phyloP scores from a whole-genome alignment of 371 early-diverging fungal genomes.

The Parasitella parasitica region DNA sequence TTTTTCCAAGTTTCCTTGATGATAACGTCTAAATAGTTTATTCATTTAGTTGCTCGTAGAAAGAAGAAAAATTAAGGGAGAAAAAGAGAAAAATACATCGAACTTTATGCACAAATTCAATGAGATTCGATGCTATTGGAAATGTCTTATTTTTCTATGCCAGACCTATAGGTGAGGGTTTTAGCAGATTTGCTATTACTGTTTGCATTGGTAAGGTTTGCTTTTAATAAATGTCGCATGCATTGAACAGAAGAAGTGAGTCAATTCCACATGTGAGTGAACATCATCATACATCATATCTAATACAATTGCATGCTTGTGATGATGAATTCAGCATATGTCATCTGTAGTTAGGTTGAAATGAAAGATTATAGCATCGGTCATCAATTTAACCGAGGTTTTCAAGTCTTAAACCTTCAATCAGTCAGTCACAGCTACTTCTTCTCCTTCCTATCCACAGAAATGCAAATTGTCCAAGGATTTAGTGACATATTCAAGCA shows the following conservation, averaged over 20 bases:
- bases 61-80: not conserved
- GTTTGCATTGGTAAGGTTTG: too few species aligned
- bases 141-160: not conserved
- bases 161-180: too few species aligned
- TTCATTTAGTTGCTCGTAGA: not conserved
- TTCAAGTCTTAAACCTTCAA: not conserved
- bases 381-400: not conserved
- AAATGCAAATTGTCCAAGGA: conserved; percentile 24
- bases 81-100: not conserved
- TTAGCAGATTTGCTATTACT: too few species aligned
- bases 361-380: not conserved
- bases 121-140: not conserved
- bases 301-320: not conserved
- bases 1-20: not conserved
- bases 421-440: not conserved
- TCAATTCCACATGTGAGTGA: too few species aligned
- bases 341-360: too few species aligned
- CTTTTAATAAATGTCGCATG: too few species aligned
- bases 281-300: not conserved
- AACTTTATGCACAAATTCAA: not conserved
- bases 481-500: conserved; percentile 14
- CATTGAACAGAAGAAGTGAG: too few species aligned
- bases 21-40: not conserved
- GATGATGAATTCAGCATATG: too few species aligned
- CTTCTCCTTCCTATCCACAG: not conserved